Evolutionary conservation across 2,329 filamentous ascomycete species (phyloP), one percentile per base, ranked within the genome.

Genomic region (Clarireedia homoeocarpa): DNA sequence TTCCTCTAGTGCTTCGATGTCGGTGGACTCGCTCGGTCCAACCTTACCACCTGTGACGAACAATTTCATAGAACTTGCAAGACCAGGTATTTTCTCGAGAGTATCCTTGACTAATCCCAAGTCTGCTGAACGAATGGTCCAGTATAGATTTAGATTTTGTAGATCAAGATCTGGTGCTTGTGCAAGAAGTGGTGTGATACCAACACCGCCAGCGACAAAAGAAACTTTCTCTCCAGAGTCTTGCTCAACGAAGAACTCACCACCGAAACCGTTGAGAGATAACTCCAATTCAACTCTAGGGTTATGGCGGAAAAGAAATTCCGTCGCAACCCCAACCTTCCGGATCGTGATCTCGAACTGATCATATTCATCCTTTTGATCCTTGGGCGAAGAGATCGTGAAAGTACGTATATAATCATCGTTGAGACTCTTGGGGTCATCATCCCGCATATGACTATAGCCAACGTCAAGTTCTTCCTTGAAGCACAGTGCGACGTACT

Each of bases 371-470:
- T 58, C 50, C 10, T 48, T 44, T 5, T 51, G 39, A 55, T 63
- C 59, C 48, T 63, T 60, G 2, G 59, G 70, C 2, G 79, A 88
- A 1, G 86, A 88, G 0, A 95, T 78, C 2, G 90, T 95, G 66
- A 95, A 95, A 0, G 89, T 95, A 27, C 90, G 77, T 4, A 94
- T 75, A 59, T 83, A 91, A 67, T 96, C 89, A 67, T 95, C 90
- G 64, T 95, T 96, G 15, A 95, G 69, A 63, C 83, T 88, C 61
- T 78, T 78, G 5, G 90, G 90, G 62, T 95, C 89, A 56, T 87
- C 82, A 60, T 95, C 85, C 2, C 83, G 77, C 90, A 95, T 95
- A 68, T 95, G 91, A 49, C 78, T 81, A 70, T 90, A 95, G 0
- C 90, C 90, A 10, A 76, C 70, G 60, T 87, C 82, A 1, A 95